Base-by-base conservation (phyloP, 345 rosid genomes). In the Dimocarpus longan region DNA sequence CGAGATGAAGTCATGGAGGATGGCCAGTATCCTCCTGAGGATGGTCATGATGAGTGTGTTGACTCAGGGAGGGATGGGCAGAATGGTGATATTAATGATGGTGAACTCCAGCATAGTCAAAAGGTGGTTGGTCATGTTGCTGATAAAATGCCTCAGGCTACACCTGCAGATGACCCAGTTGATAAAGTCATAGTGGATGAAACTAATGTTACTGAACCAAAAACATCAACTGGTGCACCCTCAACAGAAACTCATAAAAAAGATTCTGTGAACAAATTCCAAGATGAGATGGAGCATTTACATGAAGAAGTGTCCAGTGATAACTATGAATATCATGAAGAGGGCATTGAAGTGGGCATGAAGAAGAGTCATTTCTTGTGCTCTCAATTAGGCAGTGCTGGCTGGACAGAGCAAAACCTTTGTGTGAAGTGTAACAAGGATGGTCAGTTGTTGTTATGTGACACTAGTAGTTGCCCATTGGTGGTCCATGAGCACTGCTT, bases 341-440 rank as follows among this genome's bases (percentile, higher is more conserved):
- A 77, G 70, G 78, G 52, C 54, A 63, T 77, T 83, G 80, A 84
- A 75, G 85, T 83, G 75, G 68, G 69, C 62, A 60, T 40, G 78
- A 81, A 79, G 84, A 87, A 85, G 81, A 73, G 54, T 66, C 80
- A 71, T 46, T 87, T 91, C 75, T 66, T 88, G 76, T 78, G 59
- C 78, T 83, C 88, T 24, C 85, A 75, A 18, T 32, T 72, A 40
- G 60, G 68, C 76, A 75, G 73, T 65, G 70, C 66, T 75, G 75
- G 84, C 66, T 78, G 79, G 82, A 79, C 82, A 21, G 82, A 79
- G 76, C 83, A 82, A 80, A 86, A 83, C 75, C 74, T 80, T 19
- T 92, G 96, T 76, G 80, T 81, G 39, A 89, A 85, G 84, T 92
- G 96, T 80, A 73, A 82, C 75, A 77, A 83, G 73, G 87, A 81